phyloP scores from a whole-genome alignment of 202 grass and related monocot genomes.

The Tripidium arundinaceum region DNA sequence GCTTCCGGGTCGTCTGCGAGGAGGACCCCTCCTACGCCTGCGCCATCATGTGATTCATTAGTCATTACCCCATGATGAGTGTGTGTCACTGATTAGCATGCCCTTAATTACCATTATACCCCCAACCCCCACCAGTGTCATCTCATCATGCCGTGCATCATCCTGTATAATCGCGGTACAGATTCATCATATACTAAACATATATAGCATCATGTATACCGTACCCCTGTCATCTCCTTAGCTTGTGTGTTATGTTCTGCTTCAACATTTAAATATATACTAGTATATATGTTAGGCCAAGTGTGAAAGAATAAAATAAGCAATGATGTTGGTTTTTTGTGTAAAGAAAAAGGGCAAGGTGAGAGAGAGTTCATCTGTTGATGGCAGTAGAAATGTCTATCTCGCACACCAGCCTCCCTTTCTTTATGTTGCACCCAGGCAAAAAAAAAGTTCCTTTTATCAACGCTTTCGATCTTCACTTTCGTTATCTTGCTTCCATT shows the following conservation, averaged over 20 bases:
- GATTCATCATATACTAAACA: not conserved
- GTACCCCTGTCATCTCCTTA: not conserved
- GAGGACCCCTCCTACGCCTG: slow-evolving; percentile 61
- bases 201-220: slow-evolving; percentile 10
- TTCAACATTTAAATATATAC: not conserved
- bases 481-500: not conserved
- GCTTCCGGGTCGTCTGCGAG: slow-evolving; percentile 75
- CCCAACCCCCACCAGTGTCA: not conserved
- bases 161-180: slow-evolving; percentile 8
- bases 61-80: too few relatives aligned
- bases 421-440: slow-evolving; percentile 8
- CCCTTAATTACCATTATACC: not conserved
- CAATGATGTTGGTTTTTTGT: slow-evolving; percentile 17
- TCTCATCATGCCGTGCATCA: not conserved
- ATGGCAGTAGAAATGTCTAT: not conserved
- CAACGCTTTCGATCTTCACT: not conserved
- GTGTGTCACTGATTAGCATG: not conserved
- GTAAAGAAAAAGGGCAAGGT: not conserved
- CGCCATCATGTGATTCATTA: slow-evolving; percentile 82
- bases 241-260: not conserved
- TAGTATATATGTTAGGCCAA: not conserved
- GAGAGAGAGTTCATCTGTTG: too few relatives aligned
- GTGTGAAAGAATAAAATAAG: slow-evolving; percentile 14
- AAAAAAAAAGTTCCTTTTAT: not conserved
- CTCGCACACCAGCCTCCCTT: not conserved